phyloP scores from a whole-genome alignment of 805 yeast genomes.

The Schwanniomyces sp. region DNA sequence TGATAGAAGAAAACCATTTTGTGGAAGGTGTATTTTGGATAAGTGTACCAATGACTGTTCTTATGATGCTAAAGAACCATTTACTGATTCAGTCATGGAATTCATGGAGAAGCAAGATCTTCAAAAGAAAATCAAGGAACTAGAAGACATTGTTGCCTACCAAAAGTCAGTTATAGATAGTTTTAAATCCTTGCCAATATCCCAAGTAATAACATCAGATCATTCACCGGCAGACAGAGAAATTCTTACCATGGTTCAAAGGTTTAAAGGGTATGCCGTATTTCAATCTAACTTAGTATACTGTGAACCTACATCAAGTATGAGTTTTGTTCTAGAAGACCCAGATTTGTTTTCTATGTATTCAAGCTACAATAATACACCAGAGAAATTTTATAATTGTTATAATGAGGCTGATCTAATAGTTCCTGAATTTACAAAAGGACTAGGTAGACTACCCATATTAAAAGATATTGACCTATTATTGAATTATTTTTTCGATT shows the following conservation, averaged over 20 bases:
- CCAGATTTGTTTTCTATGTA: background rate
- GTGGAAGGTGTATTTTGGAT: no score
- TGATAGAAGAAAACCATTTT: no score
- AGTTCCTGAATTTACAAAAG: background rate
- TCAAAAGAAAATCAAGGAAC: no score
- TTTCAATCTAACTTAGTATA: background rate
- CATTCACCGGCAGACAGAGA: slow-evolving; percentile 33
- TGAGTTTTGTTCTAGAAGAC: background rate
- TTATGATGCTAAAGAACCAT: no score
- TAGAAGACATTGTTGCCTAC: no score
- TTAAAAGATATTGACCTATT: background rate
- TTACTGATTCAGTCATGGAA: no score
- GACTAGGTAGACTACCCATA: slow-evolving; percentile 1
- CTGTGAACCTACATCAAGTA: slow-evolving; percentile 3
- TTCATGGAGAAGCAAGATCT: no score
- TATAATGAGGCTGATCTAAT: background rate
- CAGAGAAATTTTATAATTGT: background rate
- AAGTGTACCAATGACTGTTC: no score
- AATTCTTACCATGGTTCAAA: slow-evolving; percentile 23
- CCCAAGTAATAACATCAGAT: slow-evolving; percentile 37
- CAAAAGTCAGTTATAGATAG: no score
- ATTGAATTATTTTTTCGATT: slow-evolving; percentile 1
- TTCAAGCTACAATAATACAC: background rate
- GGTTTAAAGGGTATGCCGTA: background rate
- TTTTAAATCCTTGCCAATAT: slow-evolving; percentile 6